Evolutionary conservation across 169 alveolate species (phyloP), one percentile per base, ranked within the genome.

Genomic region (Perkinsus marinus): DNA sequence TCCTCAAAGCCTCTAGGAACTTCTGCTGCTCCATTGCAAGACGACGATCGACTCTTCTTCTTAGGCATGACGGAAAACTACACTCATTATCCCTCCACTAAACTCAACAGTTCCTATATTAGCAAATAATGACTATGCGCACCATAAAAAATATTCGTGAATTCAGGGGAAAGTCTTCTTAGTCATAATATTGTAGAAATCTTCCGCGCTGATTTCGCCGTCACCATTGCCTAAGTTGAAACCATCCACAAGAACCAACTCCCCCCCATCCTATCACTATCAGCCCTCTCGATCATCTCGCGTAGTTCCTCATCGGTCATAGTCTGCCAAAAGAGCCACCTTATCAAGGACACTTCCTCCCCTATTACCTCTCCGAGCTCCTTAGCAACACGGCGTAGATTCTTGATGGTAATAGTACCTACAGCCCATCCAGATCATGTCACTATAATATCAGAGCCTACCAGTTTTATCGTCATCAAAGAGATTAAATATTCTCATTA

Each of bases 281-380:
- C 99, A 36, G 99, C 99, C 92, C 99, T 95, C 94, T 98, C 99
- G 91, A 98, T 97, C 99, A 98, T 98, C 93, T 99, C 99, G 92
- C 98, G 95, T 91, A 99, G 97, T 93, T 98, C 99, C 93, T 98
- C 99, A 90, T 97, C 99, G 39, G 99, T 95, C 98, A 98, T 97
- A 90, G 98, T 97, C 95, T 57, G 79, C 7, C 46, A 57, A 7
- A 13, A 57, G 79, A 2, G 34, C 7, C 22, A 16, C 37, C 7
- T 30, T 16, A 16, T 0, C 22, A 16, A 13, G 37, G 22, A 6
- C 22, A 16, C 22, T 30, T 30, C 79, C 5, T 2, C 79, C 79
- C 26, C 9, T 2, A 2, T 16, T 57, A 57, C 79, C 79, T 98
- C 99, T 30, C 99, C 99, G 46, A 98, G 97, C 94, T 98, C 99